These are phyloP conservation scores for Fusarium verrucosum DNA, from an alignment of 2,329 filamentous ascomycete species.

Conservation along the genomic window DNA sequence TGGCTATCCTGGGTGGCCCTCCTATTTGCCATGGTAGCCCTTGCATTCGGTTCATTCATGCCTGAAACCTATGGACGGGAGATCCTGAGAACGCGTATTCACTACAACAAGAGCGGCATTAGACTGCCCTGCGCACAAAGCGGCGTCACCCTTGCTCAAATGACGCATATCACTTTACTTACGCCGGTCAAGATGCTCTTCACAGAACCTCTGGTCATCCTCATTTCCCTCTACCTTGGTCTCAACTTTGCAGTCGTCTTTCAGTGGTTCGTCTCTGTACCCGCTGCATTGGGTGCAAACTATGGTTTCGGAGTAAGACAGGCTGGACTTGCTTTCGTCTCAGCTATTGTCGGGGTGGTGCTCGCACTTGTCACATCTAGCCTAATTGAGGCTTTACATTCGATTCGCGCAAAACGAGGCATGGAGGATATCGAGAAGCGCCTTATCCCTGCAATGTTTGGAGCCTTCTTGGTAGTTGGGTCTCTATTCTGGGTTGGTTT, in stretches of 20 bases:
- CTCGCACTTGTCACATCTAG: background rate
- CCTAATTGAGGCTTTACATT: background rate
- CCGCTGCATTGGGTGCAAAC: background rate
- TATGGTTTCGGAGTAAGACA: background rate
- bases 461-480: background rate
- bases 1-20: conserved; percentile 3
- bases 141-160: background rate
- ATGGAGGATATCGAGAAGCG: background rate
- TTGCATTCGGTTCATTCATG: conserved; percentile 8
- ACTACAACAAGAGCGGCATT: background rate
- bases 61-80: background rate
- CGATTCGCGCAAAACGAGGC: background rate
- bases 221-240: background rate
- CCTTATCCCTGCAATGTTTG: background rate
- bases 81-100: background rate
- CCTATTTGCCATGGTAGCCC: background rate
- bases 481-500: background rate
- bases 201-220: background rate
- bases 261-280: conserved; percentile 4
- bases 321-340: background rate
- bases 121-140: background rate
- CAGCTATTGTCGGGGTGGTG: background rate
- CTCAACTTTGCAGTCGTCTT: conserved; percentile 1
- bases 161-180: background rate
- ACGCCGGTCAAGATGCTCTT: conserved; percentile 3